phyloP scores from a whole-genome alignment of 495 filamentous ascomycete species.

The Lepraria neglecta region DNA sequence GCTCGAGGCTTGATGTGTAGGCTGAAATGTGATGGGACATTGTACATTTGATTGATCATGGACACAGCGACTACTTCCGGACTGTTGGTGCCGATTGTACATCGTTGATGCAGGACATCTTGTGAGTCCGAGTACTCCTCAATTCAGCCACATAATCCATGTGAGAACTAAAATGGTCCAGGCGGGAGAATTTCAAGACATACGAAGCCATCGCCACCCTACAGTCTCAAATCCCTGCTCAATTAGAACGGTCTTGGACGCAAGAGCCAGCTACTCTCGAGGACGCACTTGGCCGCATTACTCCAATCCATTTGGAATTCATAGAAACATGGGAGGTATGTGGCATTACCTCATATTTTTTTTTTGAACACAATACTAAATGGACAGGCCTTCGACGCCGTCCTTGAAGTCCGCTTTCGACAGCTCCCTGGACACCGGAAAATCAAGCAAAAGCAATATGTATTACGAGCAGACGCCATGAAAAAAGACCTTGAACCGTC shows the following conservation, averaged over 20 bases:
- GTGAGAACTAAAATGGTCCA: background rate
- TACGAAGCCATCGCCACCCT: conserved; percentile 7
- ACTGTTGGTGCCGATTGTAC: background rate
- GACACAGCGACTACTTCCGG: background rate
- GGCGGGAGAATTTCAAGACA: conserved; percentile 12
- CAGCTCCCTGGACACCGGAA: conserved; percentile 9
- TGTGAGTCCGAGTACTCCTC: background rate
- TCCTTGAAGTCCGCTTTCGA: conserved; percentile 12
- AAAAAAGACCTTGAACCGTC: background rate
- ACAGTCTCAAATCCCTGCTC: conserved; percentile 3
- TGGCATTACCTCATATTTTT: background rate
- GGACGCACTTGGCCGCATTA: conserved; percentile 16
- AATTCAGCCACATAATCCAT: background rate
- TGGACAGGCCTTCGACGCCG: conserved; percentile 2
- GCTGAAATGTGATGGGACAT: background rate
- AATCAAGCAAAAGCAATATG: conserved; percentile 5
- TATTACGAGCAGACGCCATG: background rate
- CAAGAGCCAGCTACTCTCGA: conserved; percentile 15
- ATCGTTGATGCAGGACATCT: background rate
- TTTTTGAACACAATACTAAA: background rate
- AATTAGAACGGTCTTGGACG: conserved; percentile 2
- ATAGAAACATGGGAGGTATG: conserved; percentile 20
- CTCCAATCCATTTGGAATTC: conserved; percentile 13
- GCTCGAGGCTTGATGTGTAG: conserved; percentile 7
- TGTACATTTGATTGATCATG: background rate